Conservation (phyloP, 176 grass and related monocot genomes). For the Zea luxurians region DNA sequence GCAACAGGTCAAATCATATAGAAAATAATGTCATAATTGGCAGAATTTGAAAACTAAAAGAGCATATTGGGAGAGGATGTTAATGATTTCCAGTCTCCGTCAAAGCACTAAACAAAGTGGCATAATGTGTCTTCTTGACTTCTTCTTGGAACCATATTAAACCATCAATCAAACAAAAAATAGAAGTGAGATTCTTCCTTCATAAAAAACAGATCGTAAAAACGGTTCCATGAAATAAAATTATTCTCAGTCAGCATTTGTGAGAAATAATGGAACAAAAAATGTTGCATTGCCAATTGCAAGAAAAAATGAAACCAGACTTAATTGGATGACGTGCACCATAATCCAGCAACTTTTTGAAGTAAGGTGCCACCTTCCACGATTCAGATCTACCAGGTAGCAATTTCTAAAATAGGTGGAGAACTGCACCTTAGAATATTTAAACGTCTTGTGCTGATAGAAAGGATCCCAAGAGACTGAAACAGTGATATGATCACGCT, state of each 20-base stretch:
- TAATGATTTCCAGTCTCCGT: constrained; percentile 1
- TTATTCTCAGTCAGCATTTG: neutral
- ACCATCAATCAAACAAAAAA: constrained; percentile 1
- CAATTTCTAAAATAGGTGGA: constrained; percentile 24
- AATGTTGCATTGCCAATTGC: constrained; percentile 11
- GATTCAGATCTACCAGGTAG: constrained; percentile 6
- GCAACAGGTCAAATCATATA: constrained; percentile 10
- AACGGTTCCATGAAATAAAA: constrained; percentile 22
- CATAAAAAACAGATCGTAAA: neutral
- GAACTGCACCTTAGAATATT: constrained; percentile 80
- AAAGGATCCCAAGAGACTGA: constrained; percentile 88
- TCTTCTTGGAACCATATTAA: constrained; percentile 24
- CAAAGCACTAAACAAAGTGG: constrained; percentile 21
- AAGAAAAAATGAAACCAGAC: neutral
- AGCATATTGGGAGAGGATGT: constrained; percentile 6
- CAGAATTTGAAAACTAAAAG: constrained; percentile 8
- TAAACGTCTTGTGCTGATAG: constrained; percentile 89
- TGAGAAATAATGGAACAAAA: constrained; percentile 5
- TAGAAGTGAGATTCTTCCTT: constrained; percentile 15
- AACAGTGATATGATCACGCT: constrained; percentile 97
- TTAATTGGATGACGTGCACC: constrained; percentile 11
- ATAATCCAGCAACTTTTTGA: constrained; percentile 14
- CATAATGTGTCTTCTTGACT: constrained; percentile 13
- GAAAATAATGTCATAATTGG: constrained; percentile 5
- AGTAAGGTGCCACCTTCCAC: neutral